Conservation (phyloP, 164 flowering plant species). For the Platanus orientalis region DNA sequence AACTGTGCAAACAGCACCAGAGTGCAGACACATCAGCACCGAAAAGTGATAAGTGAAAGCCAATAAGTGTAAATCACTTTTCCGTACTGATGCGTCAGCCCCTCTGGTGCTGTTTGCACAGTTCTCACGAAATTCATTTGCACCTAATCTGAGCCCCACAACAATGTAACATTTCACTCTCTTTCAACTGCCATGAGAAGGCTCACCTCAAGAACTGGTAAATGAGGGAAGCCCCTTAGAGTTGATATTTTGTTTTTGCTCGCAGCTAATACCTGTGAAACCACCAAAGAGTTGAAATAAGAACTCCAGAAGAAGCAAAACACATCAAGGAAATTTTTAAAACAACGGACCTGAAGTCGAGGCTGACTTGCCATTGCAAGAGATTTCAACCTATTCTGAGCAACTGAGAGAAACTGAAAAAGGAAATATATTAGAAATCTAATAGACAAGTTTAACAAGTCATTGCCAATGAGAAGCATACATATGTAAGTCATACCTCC, state of each 20-base stretch:
- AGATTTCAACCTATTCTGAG: slow-evolving; percentile 92
- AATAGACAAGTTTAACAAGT: background rate
- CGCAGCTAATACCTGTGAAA: slow-evolving; percentile 90
- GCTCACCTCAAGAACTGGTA: slow-evolving; percentile 94
- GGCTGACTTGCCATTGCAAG: slow-evolving; percentile 98
- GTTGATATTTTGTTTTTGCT: slow-evolving; percentile 96
- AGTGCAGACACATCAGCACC: too few relatives aligned
- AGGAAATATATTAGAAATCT: background rate
- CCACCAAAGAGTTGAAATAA: slow-evolving; percentile 8
- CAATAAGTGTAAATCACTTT: too few relatives aligned
- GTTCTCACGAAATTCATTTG: too few relatives aligned
- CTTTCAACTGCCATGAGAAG: too few relatives aligned
- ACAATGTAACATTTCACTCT: too few relatives aligned
- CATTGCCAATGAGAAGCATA: background rate
- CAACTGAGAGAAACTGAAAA: slow-evolving; percentile 92
- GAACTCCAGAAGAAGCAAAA: background rate
- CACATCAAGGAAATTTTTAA: background rate
- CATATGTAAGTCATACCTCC: slow-evolving; percentile 55
- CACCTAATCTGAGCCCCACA: too few relatives aligned
- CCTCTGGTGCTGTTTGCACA: too few relatives aligned
- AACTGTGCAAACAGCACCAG: too few relatives aligned
- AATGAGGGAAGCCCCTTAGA: slow-evolving; percentile 84
- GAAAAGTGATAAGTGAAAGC: too few relatives aligned
- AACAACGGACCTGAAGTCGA: slow-evolving; percentile 73
- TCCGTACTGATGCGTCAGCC: too few relatives aligned